Evolutionary conservation across 208 protist species (phyloP).

Genomic region (Acanthamoeba royreba): DNA sequence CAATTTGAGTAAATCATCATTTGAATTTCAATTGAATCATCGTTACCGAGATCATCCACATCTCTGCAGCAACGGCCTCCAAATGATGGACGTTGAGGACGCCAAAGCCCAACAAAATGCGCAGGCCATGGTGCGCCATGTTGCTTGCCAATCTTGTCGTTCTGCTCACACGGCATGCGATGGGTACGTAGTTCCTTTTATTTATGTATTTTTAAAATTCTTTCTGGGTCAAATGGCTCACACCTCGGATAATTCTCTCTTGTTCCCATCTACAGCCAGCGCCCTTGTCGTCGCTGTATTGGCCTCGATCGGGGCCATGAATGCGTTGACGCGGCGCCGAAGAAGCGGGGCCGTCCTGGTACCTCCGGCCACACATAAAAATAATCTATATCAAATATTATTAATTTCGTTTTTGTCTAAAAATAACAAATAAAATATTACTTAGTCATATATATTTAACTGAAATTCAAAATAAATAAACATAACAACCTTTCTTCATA

Average conservation of each 20-base stretch:
- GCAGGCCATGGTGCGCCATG: neutral
- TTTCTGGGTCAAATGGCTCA: too few species aligned
- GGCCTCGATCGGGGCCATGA: neutral
- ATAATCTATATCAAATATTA: neutral
- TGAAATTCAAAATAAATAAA: neutral
- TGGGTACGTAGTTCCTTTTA: neutral
- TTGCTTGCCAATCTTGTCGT: neutral
- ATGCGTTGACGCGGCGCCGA: neutral
- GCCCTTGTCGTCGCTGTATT: neutral
- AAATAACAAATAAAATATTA: neutral
- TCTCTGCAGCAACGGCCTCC: too few species aligned
- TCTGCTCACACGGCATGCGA: neutral
- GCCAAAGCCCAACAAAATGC: neutral
- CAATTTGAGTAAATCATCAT: too few species aligned
- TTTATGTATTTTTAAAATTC: neutral
- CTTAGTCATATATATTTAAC: neutral
- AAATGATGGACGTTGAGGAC: too few species aligned
- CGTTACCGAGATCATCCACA: too few species aligned
- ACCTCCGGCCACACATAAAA: neutral
- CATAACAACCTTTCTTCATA: neutral
- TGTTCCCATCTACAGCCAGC: too few species aligned
- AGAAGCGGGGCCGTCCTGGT: conserved; percentile 19
- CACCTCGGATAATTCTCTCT: too few species aligned
- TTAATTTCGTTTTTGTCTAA: neutral
- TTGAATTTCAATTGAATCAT: too few species aligned